These are phyloP conservation scores for Cladosporium sp. DNA, from an alignment of 2,329 filamentous ascomycete species.

Conservation along the genomic window DNA sequence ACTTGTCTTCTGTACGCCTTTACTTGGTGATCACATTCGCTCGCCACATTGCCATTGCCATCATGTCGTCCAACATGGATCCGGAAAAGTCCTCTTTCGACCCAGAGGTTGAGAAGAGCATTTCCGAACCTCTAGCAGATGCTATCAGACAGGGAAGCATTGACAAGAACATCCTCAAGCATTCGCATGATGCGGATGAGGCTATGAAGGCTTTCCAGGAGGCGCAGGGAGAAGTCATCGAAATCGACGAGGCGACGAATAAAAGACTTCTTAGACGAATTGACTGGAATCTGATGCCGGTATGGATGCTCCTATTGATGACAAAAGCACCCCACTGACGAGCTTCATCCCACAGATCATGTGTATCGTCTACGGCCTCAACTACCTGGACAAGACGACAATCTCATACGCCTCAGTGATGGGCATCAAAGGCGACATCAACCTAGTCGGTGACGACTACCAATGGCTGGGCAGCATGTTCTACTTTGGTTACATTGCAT, in stretches of 20 bases:
- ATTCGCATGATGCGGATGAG: slow-evolving; percentile 57
- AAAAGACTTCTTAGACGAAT: slow-evolving; percentile 57
- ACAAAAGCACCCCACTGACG: background rate
- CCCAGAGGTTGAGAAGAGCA: slow-evolving; percentile 23
- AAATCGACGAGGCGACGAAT: slow-evolving; percentile 54
- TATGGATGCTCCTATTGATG: slow-evolving; percentile 17
- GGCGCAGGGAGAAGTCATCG: slow-evolving; percentile 47
- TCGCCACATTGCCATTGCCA: background rate
- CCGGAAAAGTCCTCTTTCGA: slow-evolving; percentile 16
- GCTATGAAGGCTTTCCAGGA: slow-evolving; percentile 55
- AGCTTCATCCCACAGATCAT: slow-evolving; percentile 39
- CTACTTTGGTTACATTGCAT: slow-evolving; percentile 53
- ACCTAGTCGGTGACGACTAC: slow-evolving; percentile 48
- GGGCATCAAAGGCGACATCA: slow-evolving; percentile 44
- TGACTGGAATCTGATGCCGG: slow-evolving; percentile 59
- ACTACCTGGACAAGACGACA: slow-evolving; percentile 58
- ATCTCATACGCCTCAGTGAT: slow-evolving; percentile 51
- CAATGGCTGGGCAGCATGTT: slow-evolving; percentile 49
- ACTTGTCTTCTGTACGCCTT: background rate
- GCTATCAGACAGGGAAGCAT: slow-evolving; percentile 27
- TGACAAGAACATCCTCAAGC: slow-evolving; percentile 42
- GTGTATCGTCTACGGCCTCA: slow-evolving; percentile 55
- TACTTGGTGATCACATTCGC: background rate
- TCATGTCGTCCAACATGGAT: background rate
- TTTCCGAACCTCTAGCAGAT: slow-evolving; percentile 22